Conservation (phyloP, 73 alveolate genomes). For the Durusdinium trenchii region DNA sequence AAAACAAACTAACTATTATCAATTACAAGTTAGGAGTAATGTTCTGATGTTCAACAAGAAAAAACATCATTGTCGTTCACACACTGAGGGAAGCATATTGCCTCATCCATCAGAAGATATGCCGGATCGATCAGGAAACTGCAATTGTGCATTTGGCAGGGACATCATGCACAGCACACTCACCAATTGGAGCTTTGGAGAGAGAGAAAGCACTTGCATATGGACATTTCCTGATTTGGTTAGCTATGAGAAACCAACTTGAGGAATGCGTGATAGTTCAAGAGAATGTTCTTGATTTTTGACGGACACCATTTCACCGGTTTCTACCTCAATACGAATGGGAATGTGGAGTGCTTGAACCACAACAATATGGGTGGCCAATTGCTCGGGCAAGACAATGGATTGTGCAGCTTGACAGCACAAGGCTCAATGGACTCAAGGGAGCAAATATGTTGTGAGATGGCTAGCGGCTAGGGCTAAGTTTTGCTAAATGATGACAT, state of each 20-base stretch:
- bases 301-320: neutral
- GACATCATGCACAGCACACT: neutral
- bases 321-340: neutral
- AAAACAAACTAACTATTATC: too few species aligned
- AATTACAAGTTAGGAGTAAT: too few species aligned
- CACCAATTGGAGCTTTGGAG: neutral
- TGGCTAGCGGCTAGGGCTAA: neutral
- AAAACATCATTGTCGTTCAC: neutral
- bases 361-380: neutral
- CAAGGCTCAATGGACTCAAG: neutral
- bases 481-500: neutral
- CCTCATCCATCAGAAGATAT: neutral
- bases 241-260: neutral
- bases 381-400: neutral
- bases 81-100: neutral
- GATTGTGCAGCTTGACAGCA: neutral
- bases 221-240: neutral
- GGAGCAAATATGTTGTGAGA: neutral
- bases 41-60: too few species aligned
- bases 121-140: neutral
- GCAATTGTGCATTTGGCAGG: neutral
- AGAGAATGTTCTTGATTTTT: neutral
- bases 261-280: neutral
- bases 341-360: neutral
- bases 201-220: neutral